Base-by-base conservation (phyloP, 108 stramenopile species). In the Conticribra weissflogii region DNA sequence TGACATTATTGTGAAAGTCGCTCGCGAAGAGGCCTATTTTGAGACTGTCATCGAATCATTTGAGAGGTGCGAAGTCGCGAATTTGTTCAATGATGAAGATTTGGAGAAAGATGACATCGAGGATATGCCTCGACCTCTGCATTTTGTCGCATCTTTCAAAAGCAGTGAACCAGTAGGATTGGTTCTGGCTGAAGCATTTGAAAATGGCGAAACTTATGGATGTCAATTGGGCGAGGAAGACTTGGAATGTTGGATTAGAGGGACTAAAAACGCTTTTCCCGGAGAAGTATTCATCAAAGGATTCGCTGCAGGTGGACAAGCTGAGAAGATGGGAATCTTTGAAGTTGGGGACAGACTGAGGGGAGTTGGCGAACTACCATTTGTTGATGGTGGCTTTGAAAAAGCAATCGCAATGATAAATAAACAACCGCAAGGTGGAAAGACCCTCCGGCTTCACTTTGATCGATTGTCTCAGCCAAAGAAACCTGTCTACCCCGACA, bases 71-170 rank as follows among this genome's bases (percentile, higher is more conserved):
- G 45, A 57, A 12, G 30, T 72, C 8, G 60, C 23, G 34, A 21
- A 45, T 48, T 41, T 72, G 58, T 54, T 74, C 28, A 24, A 51
- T 1, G 63, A 62, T 25, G 53, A 65, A 23, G 23, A 55, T 55
- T 29, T 2, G 50, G 63, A 71, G 63, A 58, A 61, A 12, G 12
- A 41, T 5, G 36, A 41, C 8, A 41, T 27, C 5, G 24, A 78
- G 54, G 66, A 64, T 41, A 66, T 70, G 54, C 81, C 81, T 30
- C 78, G 87, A n/a, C 89, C 92, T 7, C 76, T 93, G 55, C 89
- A 93, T 52, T 93, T 86, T 64, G 83, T 90, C 8, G 92, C 92
- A 17, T 87, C 89, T 2, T 93, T 93, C 59, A 68, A 81, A n/a
- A 78, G 87, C 28, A 58, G 52, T 7, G 48, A 61, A 34, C 68